Evolutionary conservation across 1,139 yeast genomes (phyloP), one percentile per base, ranked within the genome.

Genomic region (Pichia sorboxylosa): DNA sequence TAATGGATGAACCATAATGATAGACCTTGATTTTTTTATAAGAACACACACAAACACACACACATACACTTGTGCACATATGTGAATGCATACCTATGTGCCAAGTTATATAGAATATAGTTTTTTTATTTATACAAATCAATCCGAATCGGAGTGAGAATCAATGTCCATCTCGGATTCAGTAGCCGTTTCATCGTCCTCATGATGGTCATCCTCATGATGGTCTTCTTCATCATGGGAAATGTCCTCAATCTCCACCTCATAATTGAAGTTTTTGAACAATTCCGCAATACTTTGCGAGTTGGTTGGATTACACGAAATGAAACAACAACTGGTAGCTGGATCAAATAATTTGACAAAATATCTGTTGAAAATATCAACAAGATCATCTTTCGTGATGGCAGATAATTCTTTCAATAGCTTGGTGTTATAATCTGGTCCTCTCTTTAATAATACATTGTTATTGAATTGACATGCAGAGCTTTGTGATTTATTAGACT

Each of bases 301-400:
- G 47, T 76, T 78, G 2, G 75, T 61, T 5, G 90, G 78, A 41
- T 90, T 85, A 37, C 90, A 69, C 44, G 87, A 74, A 8, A 78
- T 60, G 49, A 84, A 85, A 6, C 81, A 65, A 28, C 69, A 59
- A 5, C 92, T 74, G 2, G 55, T 55, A 0, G 59, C 48, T 4
- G 73, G 45, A 25, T 71, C 65, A 52, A 87, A 87, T 36, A 87
- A 45, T 5, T 73, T 69, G 15, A 63, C 57, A 52, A 76, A 73
- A 46, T 81, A 82, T 42, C 64, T 68, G 26, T 67, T 62, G 54
- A 82, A 61, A 3, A 67, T 69, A 16, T 62, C 51, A 21, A 66
- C 56, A 40, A 90, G 55, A 40, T 84, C 85, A 0, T 65, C 67
- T 5, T 58, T 58, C 0, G 74, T 69, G 16, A 87, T 72, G 16